Conservation (phyloP, 768 basidiomycete species). For the Leccinum pellstonianum region DNA sequence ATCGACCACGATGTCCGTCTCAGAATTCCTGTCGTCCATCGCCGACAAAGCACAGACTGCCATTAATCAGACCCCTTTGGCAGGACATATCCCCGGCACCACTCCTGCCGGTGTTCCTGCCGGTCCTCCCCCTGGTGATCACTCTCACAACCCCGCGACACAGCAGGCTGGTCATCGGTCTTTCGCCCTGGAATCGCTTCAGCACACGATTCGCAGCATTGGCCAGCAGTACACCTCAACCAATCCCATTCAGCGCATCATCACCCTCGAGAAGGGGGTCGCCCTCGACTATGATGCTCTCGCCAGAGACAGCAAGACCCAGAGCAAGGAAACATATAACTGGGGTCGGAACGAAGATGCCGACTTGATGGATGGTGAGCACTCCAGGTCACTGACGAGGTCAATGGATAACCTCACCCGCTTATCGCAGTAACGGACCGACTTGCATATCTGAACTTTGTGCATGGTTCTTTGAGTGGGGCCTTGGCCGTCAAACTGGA, state of each 20-base stretch:
- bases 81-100: slow-evolving; percentile 50
- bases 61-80: slow-evolving; percentile 59
- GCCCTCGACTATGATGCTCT: slow-evolving; percentile 71
- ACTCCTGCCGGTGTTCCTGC: slow-evolving; percentile 36
- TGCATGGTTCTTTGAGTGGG: slow-evolving; percentile 64
- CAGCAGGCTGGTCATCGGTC: slow-evolving; percentile 45
- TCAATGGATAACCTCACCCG: neutral
- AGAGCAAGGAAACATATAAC: slow-evolving; percentile 82
- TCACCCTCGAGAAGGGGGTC: slow-evolving; percentile 76
- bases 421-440: slow-evolving; percentile 69
- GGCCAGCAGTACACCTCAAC: slow-evolving; percentile 76
- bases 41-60: slow-evolving; percentile 78
- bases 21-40: slow-evolving; percentile 61
- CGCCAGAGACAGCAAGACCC: slow-evolving; percentile 62
- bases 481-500: slow-evolving; percentile 64
- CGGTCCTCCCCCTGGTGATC: slow-evolving; percentile 31
- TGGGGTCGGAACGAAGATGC: slow-evolving; percentile 75
- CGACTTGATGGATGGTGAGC: slow-evolving; percentile 75
- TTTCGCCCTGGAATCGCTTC: slow-evolving; percentile 58
- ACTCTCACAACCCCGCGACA: slow-evolving; percentile 43
- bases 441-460: slow-evolving; percentile 77
- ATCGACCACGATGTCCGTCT: slow-evolving; percentile 49
- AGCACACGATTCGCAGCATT: slow-evolving; percentile 69
- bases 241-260: slow-evolving; percentile 70
- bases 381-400: neutral